Evolutionary conservation across 2,329 filamentous ascomycete species (phyloP).

Genomic region (Fusarium brevicatenulatum): DNA sequence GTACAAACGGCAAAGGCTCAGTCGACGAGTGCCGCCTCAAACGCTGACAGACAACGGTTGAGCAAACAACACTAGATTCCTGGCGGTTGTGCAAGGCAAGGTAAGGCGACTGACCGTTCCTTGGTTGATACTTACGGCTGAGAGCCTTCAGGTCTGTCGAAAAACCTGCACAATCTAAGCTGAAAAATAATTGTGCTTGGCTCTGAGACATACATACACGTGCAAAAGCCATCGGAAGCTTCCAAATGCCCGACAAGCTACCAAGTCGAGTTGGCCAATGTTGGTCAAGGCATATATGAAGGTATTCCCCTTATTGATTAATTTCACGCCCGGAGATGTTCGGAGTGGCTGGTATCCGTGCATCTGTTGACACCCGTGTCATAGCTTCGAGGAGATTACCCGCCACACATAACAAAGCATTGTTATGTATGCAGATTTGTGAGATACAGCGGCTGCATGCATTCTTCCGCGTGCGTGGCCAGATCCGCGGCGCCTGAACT

Average conservation of each 20-base stretch:
- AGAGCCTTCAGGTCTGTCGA: not conserved
- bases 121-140: not conserved
- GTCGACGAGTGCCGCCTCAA: not conserved
- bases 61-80: constrained; percentile 13
- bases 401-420: not conserved
- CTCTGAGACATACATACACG: not conserved
- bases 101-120: not conserved
- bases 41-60: not conserved
- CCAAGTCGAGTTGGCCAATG: not conserved
- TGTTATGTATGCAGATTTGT: not conserved
- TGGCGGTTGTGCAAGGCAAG: not conserved
- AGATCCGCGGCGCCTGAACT: constrained; percentile 26
- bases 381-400: not conserved
- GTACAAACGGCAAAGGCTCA: not conserved
- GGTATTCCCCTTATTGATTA: no score
- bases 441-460: constrained; percentile 18
- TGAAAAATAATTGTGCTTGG: not conserved
- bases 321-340: not conserved
- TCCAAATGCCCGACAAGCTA: not conserved
- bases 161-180: not conserved
- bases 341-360: not conserved
- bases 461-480: constrained; percentile 28
- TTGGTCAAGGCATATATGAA: not conserved
- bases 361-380: not conserved
- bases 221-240: not conserved